A percentile compares a stretch with the other conserved stretches of the same genome.
Evolutionary conservation across 2,329 filamentous ascomycete genomes (phyloP).

Genomic region (Zymoseptoria tritici): DNA sequence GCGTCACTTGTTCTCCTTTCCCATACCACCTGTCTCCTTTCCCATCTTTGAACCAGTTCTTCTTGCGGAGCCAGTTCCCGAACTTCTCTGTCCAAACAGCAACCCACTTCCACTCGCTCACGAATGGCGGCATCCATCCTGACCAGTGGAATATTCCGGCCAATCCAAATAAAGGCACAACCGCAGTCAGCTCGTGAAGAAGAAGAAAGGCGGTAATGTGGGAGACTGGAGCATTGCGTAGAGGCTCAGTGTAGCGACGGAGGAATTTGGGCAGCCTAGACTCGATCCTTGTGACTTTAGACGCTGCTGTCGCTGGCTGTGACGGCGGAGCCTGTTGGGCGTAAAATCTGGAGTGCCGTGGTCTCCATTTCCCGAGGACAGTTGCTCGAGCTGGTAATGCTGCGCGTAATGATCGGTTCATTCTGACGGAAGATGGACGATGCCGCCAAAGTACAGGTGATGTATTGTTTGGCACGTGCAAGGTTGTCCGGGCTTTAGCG

Average conservation of each 20-base stretch:
- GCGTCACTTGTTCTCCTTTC: conserved; percentile 41
- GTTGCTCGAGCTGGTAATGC: background rate
- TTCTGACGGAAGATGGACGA: background rate
- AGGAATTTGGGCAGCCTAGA: conserved; percentile 54
- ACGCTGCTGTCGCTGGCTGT: conserved; percentile 7
- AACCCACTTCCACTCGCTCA: conserved; percentile 47
- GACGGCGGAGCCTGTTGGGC: background rate
- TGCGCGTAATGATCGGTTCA: background rate
- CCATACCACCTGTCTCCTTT: conserved; percentile 31
- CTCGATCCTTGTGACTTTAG: conserved; percentile 32
- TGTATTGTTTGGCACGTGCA: background rate
- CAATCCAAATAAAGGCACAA: conserved; percentile 69
- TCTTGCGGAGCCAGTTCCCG: conserved; percentile 67
- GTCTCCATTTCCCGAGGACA: background rate
- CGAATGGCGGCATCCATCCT: conserved; percentile 58
- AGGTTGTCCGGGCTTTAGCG: background rate
- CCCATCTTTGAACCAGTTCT: conserved; percentile 66
- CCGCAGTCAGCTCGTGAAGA: conserved; percentile 84
- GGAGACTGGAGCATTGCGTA: conserved; percentile 70
- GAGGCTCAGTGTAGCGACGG: conserved; percentile 59
- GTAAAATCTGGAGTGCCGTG: background rate
- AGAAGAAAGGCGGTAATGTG: conserved; percentile 82
- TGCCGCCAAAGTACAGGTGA: background rate
- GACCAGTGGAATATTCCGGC: conserved; percentile 74
- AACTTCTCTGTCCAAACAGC: conserved; percentile 64